Base-by-base conservation (phyloP, 2,329 filamentous ascomycete species). In the Ilyonectria sp. region DNA sequence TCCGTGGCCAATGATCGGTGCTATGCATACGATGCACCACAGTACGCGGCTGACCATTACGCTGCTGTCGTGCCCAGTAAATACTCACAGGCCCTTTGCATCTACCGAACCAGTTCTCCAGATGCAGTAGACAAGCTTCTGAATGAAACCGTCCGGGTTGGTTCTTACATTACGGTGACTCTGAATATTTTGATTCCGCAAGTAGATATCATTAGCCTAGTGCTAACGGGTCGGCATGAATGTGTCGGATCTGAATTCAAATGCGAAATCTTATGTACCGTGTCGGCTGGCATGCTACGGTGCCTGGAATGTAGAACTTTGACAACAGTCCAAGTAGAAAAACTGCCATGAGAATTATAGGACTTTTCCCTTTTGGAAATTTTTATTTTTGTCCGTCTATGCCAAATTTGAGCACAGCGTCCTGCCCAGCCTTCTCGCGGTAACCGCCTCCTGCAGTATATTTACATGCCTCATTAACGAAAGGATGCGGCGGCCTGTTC, bases 381-480 rank as follows among this genome's bases (percentile, higher is more conserved):
- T 15, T 47, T 47, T 8, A 47, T 47, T 47, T 13, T 47, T 47
- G 10, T 47, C 44, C 44, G 9, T 47, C 44, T 19, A 47, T 47
- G 44, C 44, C 44, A 47, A 47, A 47, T 47, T 47, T 47, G 44
- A 47, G 44, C 44, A 47, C 44, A 13, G 44, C 44, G 44, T 47
- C 44, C 44, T 47, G 44, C 44, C 6, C 44, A 2, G 44, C 44
- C 44, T 47, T 47, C 11, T 47, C 44, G 44, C 44, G 44, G 44
- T 47, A 47, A 47, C 44, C 44, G 21, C 44, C 44, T 47, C 44
- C 44, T 47, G 44, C 44, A 6, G 44, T 47, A 47, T 47, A 47
- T 47, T 47, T 19, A 47, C 44, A 47, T 7, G 44, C 44, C 44
- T 47, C 44, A 47, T 47, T 47, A 19, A 47, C 44, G 44, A 47